phyloP scores from a whole-genome alignment of 768 basidiomycete species.

The Russula sp. region DNA sequence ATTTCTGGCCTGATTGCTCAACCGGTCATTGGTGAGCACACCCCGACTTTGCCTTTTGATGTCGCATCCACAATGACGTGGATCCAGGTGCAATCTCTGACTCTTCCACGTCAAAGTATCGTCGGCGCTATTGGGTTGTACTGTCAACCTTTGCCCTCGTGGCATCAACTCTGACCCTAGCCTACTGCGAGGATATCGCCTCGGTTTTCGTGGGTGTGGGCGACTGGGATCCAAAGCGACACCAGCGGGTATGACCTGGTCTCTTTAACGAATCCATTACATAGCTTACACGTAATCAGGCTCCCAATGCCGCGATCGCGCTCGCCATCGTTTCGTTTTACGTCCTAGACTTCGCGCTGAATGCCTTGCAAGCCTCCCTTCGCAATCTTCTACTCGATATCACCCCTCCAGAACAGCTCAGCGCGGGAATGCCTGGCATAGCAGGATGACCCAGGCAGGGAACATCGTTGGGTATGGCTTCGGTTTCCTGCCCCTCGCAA shows the following conservation, averaged over 20 bases:
- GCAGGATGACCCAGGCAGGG: slow-evolving; percentile 93
- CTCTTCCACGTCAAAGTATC: slow-evolving; percentile 84
- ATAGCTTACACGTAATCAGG: slow-evolving; percentile 42
- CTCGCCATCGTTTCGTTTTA: slow-evolving; percentile 92
- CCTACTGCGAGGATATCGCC: slow-evolving; percentile 77
- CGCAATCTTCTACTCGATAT: slow-evolving; percentile 92
- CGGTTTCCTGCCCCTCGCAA: slow-evolving; percentile 85
- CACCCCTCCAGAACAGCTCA: slow-evolving; percentile 84
- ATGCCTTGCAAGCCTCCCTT: slow-evolving; percentile 89
- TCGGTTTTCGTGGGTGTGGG: slow-evolving; percentile 75
- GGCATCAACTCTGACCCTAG: slow-evolving; percentile 72
- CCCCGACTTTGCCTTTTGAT: neutral
- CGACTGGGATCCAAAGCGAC: slow-evolving; percentile 81
- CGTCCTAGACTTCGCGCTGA: slow-evolving; percentile 93
- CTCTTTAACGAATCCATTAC: slow-evolving; percentile 15
- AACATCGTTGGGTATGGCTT: slow-evolving; percentile 94
- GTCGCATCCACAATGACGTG: slow-evolving; percentile 2
- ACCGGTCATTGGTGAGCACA: slow-evolving; percentile 85
- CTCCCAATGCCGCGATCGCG: slow-evolving; percentile 67
- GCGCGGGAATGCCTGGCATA: slow-evolving; percentile 97
- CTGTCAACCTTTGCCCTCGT: slow-evolving; percentile 81
- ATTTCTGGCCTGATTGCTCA: slow-evolving; percentile 94
- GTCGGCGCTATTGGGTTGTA: slow-evolving; percentile 91
- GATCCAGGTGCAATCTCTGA: slow-evolving; percentile 87
- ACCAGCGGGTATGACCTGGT: slow-evolving; percentile 46